Conservation (phyloP, 352 stramenopile species). For the Globisporangium okanoganense region DNA sequence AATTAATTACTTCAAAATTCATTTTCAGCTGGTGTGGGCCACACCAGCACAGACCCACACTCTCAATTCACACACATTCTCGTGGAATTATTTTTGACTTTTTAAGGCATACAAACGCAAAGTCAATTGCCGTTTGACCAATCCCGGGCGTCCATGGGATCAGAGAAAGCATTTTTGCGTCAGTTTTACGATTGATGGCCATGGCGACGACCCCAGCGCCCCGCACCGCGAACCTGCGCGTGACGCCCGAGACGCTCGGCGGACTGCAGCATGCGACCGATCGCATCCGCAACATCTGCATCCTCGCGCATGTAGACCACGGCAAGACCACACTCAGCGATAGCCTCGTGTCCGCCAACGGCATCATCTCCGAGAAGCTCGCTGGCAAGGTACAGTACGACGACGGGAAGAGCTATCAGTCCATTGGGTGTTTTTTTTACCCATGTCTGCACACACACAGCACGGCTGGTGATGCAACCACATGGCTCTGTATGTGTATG, state of each 20-base stretch:
- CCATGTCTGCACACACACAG: not conserved
- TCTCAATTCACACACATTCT: too few relatives aligned
- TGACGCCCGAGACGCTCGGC: slow-evolving; percentile 48
- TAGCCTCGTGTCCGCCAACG: slow-evolving; percentile 94
- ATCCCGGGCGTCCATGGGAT: too few relatives aligned
- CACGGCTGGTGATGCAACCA: too few relatives aligned
- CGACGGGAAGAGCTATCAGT: too few relatives aligned
- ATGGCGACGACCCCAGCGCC: slow-evolving; percentile 6
- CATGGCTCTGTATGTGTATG: too few relatives aligned
- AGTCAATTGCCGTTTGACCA: not conserved
- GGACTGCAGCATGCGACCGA: slow-evolving; percentile 66
- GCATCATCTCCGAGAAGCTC: slow-evolving; percentile 96
- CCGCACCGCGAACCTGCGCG: slow-evolving; percentile 19
- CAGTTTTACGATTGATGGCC: slow-evolving; percentile 4
- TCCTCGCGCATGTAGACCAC: slow-evolving; percentile 95
- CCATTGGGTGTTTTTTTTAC: too few relatives aligned
- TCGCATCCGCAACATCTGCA: slow-evolving; percentile 94
- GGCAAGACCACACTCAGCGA: slow-evolving; percentile 92
- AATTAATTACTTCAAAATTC: too few relatives aligned
- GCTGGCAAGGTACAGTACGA: slow-evolving; percentile 77
- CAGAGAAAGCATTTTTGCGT: too few relatives aligned
- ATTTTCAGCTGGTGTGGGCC: too few relatives aligned
- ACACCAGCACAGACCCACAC: too few relatives aligned
- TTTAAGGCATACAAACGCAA: not conserved
- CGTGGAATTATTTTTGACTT: too few relatives aligned